phyloP scores from a whole-genome alignment of 1,284 basidiomycete species.

The Rugosomyces carneus region DNA sequence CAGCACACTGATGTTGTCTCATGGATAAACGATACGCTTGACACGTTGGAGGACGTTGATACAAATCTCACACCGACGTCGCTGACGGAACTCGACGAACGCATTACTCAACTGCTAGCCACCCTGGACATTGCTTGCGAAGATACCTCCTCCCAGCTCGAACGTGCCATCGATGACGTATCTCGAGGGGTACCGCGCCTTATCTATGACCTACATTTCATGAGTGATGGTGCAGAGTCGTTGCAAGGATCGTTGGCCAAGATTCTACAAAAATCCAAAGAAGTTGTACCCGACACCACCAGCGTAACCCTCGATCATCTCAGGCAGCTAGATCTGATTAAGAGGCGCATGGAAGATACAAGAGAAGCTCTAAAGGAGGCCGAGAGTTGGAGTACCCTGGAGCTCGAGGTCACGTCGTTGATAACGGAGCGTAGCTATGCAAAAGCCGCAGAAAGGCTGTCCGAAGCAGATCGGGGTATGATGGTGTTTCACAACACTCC shows the following conservation, averaged over 20 bases:
- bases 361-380: conserved; percentile 85
- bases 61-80: conserved; percentile 22
- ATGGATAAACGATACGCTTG: conserved; percentile 62
- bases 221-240: conserved; percentile 82
- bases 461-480: conserved; percentile 83
- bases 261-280: conserved; percentile 47
- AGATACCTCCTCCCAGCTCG: conserved; percentile 80
- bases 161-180: conserved; percentile 85
- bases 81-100: conserved; percentile 67
- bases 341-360: conserved; percentile 79
- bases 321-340: conserved; percentile 75
- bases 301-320: conserved; percentile 66
- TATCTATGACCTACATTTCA: conserved; percentile 91
- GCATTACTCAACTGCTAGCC: conserved; percentile 67
- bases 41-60: conserved; percentile 26
- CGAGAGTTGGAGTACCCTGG: conserved; percentile 90
- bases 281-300: conserved; percentile 47
- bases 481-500: conserved; percentile 85
- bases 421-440: conserved; percentile 73
- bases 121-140: conserved; percentile 78
- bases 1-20: conserved; percentile 47
- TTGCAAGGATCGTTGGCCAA: conserved; percentile 59
- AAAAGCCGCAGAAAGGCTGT: conserved; percentile 84
- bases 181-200: conserved; percentile 83
- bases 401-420: conserved; percentile 81